These are phyloP conservation scores for Lactarius sp. DNA, from an alignment of 768 basidiomycete genomes.

Conservation along the genomic window DNA sequence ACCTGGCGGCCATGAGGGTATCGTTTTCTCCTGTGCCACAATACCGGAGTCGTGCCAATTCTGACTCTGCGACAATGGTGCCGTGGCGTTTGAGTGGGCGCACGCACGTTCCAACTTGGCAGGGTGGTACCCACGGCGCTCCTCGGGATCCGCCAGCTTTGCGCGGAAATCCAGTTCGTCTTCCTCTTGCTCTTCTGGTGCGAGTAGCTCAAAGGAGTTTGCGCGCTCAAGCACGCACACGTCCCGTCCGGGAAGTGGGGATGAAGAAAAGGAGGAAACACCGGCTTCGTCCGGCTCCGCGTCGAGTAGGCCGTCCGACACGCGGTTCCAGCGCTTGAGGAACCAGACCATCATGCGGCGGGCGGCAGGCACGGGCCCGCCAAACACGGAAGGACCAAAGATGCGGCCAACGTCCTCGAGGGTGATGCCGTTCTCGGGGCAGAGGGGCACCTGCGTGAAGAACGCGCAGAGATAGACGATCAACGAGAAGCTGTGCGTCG, in stretches of 20 bases:
- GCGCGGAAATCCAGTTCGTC: slow-evolving; percentile 3
- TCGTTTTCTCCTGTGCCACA: background rate
- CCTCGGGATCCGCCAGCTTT: background rate
- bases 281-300: background rate
- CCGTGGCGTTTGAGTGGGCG: background rate
- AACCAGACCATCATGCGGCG: slow-evolving; percentile 25
- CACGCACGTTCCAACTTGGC: background rate
- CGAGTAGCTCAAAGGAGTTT: slow-evolving; percentile 13
- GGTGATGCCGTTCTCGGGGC: slow-evolving; percentile 46
- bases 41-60: background rate
- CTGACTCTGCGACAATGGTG: background rate
- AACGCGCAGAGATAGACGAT: slow-evolving; percentile 45
- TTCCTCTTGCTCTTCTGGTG: slow-evolving; percentile 15
- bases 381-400: slow-evolving; percentile 41
- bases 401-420: slow-evolving; percentile 43
- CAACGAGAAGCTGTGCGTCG: slow-evolving; percentile 37
- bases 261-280: background rate
- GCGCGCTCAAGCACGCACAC: slow-evolving; percentile 3
- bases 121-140: background rate
- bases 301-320: slow-evolving; percentile 26
- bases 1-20: background rate
- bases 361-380: slow-evolving; percentile 28
- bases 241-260: background rate
- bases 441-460: slow-evolving; percentile 48
- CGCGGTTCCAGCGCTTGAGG: slow-evolving; percentile 22